Percentiles rank a stretch among this genome's conserved stretches.
Conservation (phyloP, 2,329 filamentous ascomycete species). For the Colletotrichum karsti region DNA sequence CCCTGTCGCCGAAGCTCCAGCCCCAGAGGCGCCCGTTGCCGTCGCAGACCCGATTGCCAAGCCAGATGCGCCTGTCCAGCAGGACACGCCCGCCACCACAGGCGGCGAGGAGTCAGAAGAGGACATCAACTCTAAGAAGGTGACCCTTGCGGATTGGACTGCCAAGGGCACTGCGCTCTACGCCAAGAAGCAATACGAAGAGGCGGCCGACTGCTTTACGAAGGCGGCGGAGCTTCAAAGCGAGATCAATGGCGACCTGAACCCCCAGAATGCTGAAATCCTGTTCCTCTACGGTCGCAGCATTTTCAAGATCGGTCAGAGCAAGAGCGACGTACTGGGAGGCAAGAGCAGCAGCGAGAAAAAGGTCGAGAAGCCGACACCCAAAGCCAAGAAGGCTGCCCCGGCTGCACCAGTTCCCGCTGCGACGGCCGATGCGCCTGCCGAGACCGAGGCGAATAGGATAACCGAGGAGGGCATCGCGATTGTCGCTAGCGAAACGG, state of each 20-base stretch:
- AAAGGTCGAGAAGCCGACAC: constrained; percentile 42
- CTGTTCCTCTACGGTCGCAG: constrained; percentile 95
- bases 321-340: constrained; percentile 93
- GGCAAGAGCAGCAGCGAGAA: constrained; percentile 74
- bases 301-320: constrained; percentile 91
- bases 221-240: constrained; percentile 90
- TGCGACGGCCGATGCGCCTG: constrained; percentile 40
- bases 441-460: constrained; percentile 49
- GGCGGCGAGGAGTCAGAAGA: constrained; percentile 43
- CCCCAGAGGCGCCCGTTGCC: constrained; percentile 34
- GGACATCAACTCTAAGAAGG: constrained; percentile 60
- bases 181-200: constrained; percentile 86
- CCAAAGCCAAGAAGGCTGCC: constrained; percentile 47
- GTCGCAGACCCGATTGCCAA: constrained; percentile 31
- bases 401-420: constrained; percentile 45
- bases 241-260: constrained; percentile 91
- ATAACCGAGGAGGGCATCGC: constrained; percentile 56
- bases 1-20: constrained; percentile 10
- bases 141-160: constrained; percentile 79
- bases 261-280: constrained; percentile 89
- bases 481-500: constrained; percentile 53
- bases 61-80: constrained; percentile 21
- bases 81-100: constrained; percentile 15
- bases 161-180: constrained; percentile 87
- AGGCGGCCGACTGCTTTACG: constrained; percentile 87